Base-by-base conservation (phyloP, 306 rosid genomes). In the Lablab purpureus region DNA sequence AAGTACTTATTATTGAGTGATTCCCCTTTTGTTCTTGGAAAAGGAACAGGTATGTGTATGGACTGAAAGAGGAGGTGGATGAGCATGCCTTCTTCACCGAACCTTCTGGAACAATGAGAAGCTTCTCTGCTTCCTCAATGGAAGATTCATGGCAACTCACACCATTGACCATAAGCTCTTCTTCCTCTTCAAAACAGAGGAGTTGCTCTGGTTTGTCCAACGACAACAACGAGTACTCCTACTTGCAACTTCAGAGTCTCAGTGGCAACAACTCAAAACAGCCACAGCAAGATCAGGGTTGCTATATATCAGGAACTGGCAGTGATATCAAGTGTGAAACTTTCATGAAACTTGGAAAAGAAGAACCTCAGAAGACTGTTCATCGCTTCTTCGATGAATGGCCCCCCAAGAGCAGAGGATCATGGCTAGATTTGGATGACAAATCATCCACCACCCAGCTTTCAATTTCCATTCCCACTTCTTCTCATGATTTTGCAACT, bases 331-430 rank as follows among this genome's bases (percentile, higher is more conserved):
- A 84, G 60, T 60, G 59, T 41, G 88, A 82, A 60, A 27, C 46
- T 0, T 60, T 74, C 79, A 73, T 77, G 79, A 77, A 52, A 63
- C 82, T 52, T 19, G 91, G 84, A 76, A 80, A 87, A 79, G 88
- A 91, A 70, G 97, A 89, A 63, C 83, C 96, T 54, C 94, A 89
- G 83, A 96, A 87, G 78, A 96, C 96, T 21, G 73, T 96, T 80
- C 98, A 94, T 79, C 97, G 89, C 9, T 96, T 96, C 93, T 88
- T 96, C 9, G 99, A 96, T 22, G 99, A 96, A 77, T 91, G 97
- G 90, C 98, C 99, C 3, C 90, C 80, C 5, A 88, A 90, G 77
- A 91, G 87, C 54, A 87, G 87, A 80, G 86, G 79, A 51, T 84
- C 93, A 3, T 91, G 98, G 98, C 92, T 93, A 47, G 97, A 95